Evolutionary conservation across 1,284 basidiomycete species (phyloP).

Genomic region (Tilletia walkeri): DNA sequence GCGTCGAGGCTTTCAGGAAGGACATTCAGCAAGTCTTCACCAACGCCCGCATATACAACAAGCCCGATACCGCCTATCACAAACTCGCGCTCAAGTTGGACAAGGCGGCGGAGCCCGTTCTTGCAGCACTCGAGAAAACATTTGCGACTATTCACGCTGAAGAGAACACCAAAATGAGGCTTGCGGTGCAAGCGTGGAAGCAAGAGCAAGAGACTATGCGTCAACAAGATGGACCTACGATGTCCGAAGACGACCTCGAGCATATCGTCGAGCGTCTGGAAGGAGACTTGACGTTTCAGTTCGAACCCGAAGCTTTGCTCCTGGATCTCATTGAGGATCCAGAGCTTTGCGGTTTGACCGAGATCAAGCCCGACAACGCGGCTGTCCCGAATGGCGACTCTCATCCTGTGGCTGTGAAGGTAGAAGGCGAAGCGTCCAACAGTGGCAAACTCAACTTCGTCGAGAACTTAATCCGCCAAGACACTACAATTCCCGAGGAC

Average conservation of each 20-base stretch:
- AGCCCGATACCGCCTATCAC: slow-evolving; percentile 70
- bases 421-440: too few species aligned
- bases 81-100: slow-evolving; percentile 72
- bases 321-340: background rate
- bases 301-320: background rate
- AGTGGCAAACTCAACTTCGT: background rate
- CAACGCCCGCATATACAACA: slow-evolving; percentile 87
- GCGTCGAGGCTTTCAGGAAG: slow-evolving; percentile 73
- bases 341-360: background rate
- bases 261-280: background rate
- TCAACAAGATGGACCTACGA: background rate
- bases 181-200: slow-evolving; percentile 11
- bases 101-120: slow-evolving; percentile 63
- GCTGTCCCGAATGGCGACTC: background rate
- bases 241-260: slow-evolving; percentile 7
- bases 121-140: slow-evolving; percentile 60
- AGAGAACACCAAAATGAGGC: slow-evolving; percentile 25
- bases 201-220: background rate
- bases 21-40: slow-evolving; percentile 78
- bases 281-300: background rate
- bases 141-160: slow-evolving; percentile 21
- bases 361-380: too few species aligned
- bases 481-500: background rate
- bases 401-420: too few species aligned
- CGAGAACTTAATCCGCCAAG: slow-evolving; percentile 4